Evolutionary conservation across 805 yeast genomes (phyloP).

Genomic region (Metschnikowia noctiluminum): DNA sequence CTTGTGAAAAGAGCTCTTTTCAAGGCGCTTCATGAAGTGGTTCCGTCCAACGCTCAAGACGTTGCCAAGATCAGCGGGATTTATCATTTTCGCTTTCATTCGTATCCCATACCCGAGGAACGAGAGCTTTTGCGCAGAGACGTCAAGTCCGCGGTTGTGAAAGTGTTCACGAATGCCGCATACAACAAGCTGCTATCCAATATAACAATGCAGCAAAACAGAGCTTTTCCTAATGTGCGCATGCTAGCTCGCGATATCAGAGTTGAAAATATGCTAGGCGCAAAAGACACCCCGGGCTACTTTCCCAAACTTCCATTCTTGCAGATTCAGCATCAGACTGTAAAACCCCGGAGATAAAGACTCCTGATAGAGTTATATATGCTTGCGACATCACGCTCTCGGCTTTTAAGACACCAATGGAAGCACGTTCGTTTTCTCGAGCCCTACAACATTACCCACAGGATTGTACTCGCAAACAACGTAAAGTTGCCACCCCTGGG

Average conservation of each 20-base stretch:
- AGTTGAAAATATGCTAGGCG: slow-evolving; percentile 14
- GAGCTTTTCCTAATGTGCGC: neutral
- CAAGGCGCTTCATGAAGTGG: slow-evolving; percentile 9
- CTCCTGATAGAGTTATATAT: too few species aligned
- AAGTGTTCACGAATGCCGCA: slow-evolving; percentile 5
- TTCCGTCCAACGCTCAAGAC: slow-evolving; percentile 4
- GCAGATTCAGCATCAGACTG: neutral
- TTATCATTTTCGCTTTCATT: slow-evolving; percentile 12
- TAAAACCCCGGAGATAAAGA: neutral
- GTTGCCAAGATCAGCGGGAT: slow-evolving; percentile 15
- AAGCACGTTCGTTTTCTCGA: slow-evolving; percentile 26
- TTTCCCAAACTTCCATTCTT: slow-evolving; percentile 18
- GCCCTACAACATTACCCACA: slow-evolving; percentile 34
- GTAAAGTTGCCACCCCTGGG: slow-evolving; percentile 32
- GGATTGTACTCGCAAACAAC: slow-evolving; percentile 34
- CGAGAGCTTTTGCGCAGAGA: neutral
- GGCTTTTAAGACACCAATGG: slow-evolving; percentile 11
- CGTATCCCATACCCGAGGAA: slow-evolving; percentile 8
- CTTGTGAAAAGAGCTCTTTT: slow-evolving; percentile 31
- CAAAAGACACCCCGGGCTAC: slow-evolving; percentile 13
- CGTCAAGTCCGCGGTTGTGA: slow-evolving; percentile 10
- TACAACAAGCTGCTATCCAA: neutral
- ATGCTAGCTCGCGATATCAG: slow-evolving; percentile 6
- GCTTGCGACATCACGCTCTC: too few species aligned
- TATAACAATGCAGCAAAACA: slow-evolving; percentile 5